These are phyloP conservation scores for Arctostaphylos glauca DNA, from an alignment of 148 eudicot species.

Conservation along the genomic window DNA sequence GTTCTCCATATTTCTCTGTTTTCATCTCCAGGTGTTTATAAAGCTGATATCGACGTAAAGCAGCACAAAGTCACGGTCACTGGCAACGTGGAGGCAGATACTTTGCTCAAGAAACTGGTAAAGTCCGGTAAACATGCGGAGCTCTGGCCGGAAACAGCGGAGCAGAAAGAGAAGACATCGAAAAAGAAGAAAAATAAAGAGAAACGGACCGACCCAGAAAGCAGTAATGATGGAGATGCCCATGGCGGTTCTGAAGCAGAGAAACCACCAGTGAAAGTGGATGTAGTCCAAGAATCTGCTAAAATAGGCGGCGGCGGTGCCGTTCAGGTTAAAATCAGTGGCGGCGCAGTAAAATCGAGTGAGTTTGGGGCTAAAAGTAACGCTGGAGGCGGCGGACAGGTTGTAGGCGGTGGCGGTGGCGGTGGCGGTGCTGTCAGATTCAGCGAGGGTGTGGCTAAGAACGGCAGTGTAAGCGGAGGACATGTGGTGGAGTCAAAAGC, in stretches of 20 bases:
- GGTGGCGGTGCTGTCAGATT: constrained; percentile 5
- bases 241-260: constrained; percentile 8
- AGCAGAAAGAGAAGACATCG: constrained; percentile 21
- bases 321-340: constrained; percentile 17
- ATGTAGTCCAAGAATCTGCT: constrained; percentile 13
- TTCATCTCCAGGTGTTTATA: constrained; percentile 52
- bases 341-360: not conserved
- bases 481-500: constrained; percentile 4
- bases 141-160: constrained; percentile 45
- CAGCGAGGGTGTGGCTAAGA: not conserved
- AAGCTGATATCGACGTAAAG: constrained; percentile 48
- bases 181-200: constrained; percentile 28
- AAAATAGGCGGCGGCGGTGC: constrained; percentile 7
- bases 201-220: constrained; percentile 25
- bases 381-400: constrained; percentile 10
- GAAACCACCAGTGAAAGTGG: constrained; percentile 20
- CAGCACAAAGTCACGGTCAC: constrained; percentile 59
- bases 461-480: constrained; percentile 2
- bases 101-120: constrained; percentile 52
- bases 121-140: constrained; percentile 79
- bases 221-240: constrained; percentile 15
- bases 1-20: not conserved
- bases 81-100: constrained; percentile 58
- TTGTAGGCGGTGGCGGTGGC: constrained; percentile 4
- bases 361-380: not conserved